Base-by-base conservation (phyloP, 345 rosid genomes). In the Eutrema japonicum region DNA sequence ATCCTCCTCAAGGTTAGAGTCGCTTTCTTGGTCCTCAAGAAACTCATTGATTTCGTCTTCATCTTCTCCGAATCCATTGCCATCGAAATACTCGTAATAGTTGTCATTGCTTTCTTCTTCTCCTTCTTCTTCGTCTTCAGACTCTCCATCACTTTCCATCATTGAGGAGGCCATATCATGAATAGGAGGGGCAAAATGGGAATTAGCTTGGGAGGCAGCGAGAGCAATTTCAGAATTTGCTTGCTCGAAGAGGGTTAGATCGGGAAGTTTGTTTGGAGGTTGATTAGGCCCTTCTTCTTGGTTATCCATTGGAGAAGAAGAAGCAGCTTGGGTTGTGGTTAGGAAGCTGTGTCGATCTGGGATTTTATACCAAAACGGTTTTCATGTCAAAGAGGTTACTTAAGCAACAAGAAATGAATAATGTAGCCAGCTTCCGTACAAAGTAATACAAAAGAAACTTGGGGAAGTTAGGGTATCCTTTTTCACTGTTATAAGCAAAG, bases 41-140 rank as follows among this genome's bases (percentile, higher is more conserved):
- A 82, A 82, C 66, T 76, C 89, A 8, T 77, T 38, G 14, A 58
- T 49, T 11, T 48, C 78, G 12, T 68, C 69, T 26, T 48, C 68
- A 0, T 80, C 85, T 12, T 22, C 78, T 11, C 51, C 87, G 0
- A 77, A 51, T 13, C 84, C 85, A 2, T 65, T 66, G 72, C 83
- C 74, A 43, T 84, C 82, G 36, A 84, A 89, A 69, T 68, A 84
- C 30, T 74, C 93, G 32, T 85, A 88, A 37, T 73, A 70, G n/a
- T 78, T 72, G 16, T 67, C 66, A 13, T 26, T 55, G 41, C 29
- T 68, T 50, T 2, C 57, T n/a, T 65, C 69, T 16, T 50, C 72
- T 27, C 49, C 68, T 11, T 18, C 47, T 10, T 81, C 82, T 3
- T 42, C 54, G 9, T 61, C 67, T 3, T 76, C 81, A 3, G 70